phyloP scores from a whole-genome alignment of 2,329 filamentous ascomycete species.

The Achaetomium macrosporum region DNA sequence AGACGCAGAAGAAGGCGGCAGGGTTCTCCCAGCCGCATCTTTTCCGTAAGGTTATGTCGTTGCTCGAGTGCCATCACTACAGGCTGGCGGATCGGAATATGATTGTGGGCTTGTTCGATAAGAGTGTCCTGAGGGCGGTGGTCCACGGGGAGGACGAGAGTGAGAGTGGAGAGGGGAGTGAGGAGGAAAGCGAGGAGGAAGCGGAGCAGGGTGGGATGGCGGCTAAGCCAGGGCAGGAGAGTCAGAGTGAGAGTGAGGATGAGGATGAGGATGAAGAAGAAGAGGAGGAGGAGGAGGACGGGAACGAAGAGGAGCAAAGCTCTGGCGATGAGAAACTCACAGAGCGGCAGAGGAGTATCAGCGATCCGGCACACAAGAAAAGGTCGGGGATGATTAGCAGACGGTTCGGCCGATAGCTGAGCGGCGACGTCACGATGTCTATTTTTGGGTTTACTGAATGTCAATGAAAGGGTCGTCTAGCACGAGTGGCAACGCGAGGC shows the following conservation, averaged over 20 bases:
- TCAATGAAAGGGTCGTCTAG: not conserved
- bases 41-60: conserved; percentile 77
- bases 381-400: conserved; percentile 12
- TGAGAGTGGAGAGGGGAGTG: conserved; percentile 38
- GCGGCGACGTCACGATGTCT: conserved; percentile 2
- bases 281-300: conserved; percentile 17
- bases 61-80: conserved; percentile 87
- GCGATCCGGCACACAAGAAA: conserved; percentile 34
- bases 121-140: conserved; percentile 75
- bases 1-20: conserved; percentile 64
- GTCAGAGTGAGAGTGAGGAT: conserved; percentile 24
- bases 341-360: conserved; percentile 50
- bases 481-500: not conserved
- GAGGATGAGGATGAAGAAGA: conserved; percentile 17
- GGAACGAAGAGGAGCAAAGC: conserved; percentile 25
- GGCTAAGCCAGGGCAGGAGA: conserved; percentile 31
- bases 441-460: not conserved
- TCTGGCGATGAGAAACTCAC: conserved; percentile 49
- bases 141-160: conserved; percentile 68
- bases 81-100: conserved; percentile 80
- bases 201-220: conserved; percentile 8
- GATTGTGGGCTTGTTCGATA: conserved; percentile 91
- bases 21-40: conserved; percentile 71
- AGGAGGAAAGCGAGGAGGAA: not conserved
- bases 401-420: conserved; percentile 12